Evolutionary conservation across 1,284 basidiomycete species (phyloP).

Genomic region (Cutaneotrichosporon arboriforme): DNA sequence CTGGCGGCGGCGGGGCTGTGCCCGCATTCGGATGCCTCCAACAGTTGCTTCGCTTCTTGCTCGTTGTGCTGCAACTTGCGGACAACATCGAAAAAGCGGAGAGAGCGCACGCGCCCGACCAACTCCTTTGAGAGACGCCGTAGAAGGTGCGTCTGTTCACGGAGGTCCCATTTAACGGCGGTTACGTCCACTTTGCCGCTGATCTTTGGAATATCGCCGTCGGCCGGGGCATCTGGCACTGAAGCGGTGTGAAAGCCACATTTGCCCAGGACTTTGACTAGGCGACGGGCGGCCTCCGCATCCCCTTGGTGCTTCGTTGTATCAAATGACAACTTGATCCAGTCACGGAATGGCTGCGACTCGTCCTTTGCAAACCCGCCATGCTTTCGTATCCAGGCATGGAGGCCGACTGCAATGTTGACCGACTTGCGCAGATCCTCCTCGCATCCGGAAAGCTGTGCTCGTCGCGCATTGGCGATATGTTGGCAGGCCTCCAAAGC

Average conservation of each 20-base stretch:
- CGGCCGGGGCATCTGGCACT: constrained; percentile 42
- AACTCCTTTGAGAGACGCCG: constrained; percentile 78
- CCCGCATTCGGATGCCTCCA: constrained; percentile 29
- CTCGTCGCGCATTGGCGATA: constrained; percentile 73
- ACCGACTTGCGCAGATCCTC: constrained; percentile 65
- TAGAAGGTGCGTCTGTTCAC: constrained; percentile 79
- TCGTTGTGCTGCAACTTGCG: constrained; percentile 77
- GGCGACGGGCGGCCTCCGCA: constrained; percentile 50
- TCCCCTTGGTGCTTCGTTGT: constrained; percentile 55
- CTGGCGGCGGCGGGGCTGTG: constrained; percentile 48
- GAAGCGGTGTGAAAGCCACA: constrained; percentile 25
- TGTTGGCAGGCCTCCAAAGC: constrained; percentile 87
- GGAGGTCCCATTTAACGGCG: constrained; percentile 70
- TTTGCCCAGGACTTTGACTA: constrained; percentile 49
- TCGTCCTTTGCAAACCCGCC: constrained; percentile 24
- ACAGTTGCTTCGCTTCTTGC: constrained; percentile 47
- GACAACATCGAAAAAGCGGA: constrained; percentile 84
- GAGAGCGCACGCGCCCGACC: constrained; percentile 76
- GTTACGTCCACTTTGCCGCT: constrained; percentile 27
- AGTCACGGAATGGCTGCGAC: constrained; percentile 37
- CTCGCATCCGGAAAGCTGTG: constrained; percentile 73
- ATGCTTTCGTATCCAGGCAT: constrained; percentile 34
- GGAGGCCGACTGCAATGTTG: constrained; percentile 57
- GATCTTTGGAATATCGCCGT: constrained; percentile 26
- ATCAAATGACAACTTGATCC: constrained; percentile 35